Base-by-base conservation (phyloP, 768 basidiomycete species). In the Cytidiella melzeri region DNA sequence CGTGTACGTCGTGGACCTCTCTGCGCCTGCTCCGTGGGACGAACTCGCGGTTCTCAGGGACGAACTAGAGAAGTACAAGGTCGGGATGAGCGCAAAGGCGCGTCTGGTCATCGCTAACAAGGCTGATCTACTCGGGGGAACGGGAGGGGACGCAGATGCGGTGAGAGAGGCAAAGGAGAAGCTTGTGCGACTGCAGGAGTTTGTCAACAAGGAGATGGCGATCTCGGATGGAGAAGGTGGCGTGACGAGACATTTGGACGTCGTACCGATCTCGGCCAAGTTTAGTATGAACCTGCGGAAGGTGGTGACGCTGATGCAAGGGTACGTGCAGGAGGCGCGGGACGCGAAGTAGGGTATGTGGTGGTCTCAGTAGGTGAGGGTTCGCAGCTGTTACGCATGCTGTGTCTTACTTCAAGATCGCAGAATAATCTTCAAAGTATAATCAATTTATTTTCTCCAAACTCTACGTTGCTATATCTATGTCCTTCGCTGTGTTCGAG, bases 61-160 rank as follows among this genome's bases (percentile, higher is more conserved):
- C n/a, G 95, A 98, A 67, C 69, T 98, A 24, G 89, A 93, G 59
- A 80, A 77, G 58, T 87, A 88, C 64, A 81, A 87, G 61, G 71
- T 76, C 2, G 91, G 86, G 12, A 80, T 97, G 76, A 87, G 85
- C 61, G 60, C 66, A 18, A 81, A 87, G 60, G 86, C 82, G 19
- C 74, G 84, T 21, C 74, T 96, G 62, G 88, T 99, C 36, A 72
- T 98, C 15, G 88, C 91, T 23, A 99, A 97, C 73, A 99, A 99
- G 66, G 96, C 92, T 0, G 96, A 99, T 68, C 63, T 90, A 26
- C 75, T 95, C 2, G 87, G 72, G 1, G 30, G 30, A 15, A 34
- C 15, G 15, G 61, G 55, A 10, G 72, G 72, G 10, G 72, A 74
- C 24, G 64, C 67, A n/a, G 66, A 61, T 13, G 73, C 74, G 5